phyloP scores from a whole-genome alignment of 2,329 filamentous ascomycete species.

The Aspergillus sp. region DNA sequence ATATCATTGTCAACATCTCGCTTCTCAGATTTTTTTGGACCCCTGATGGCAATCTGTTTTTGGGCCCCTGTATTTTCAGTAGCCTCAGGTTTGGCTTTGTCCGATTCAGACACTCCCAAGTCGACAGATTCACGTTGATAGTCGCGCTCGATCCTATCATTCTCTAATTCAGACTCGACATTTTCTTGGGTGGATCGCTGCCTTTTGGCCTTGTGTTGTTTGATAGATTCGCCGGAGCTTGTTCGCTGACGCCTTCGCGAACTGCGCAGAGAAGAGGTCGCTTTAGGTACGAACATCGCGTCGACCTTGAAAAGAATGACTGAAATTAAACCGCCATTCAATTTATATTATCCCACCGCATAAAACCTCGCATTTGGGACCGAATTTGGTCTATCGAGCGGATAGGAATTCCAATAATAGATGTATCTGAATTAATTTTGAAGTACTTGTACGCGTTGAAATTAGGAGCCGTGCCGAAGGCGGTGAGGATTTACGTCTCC shows the following conservation, averaged over 20 bases:
- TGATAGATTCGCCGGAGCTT: slow-evolving; percentile 40
- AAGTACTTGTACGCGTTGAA: too few species aligned
- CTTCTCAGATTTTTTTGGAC: slow-evolving; percentile 31
- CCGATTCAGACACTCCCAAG: neutral
- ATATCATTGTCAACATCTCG: slow-evolving; percentile 15
- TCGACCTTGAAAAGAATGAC: slow-evolving; percentile 51
- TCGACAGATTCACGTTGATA: neutral
- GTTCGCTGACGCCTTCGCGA: slow-evolving; percentile 35
- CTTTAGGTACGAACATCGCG: slow-evolving; percentile 36
- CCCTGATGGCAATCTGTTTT: slow-evolving; percentile 31
- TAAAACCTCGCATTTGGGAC: too few species aligned
- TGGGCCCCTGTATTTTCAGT: slow-evolving; percentile 15
- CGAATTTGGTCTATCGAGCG: too few species aligned
- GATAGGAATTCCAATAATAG: too few species aligned
- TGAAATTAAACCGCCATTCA: too few species aligned
- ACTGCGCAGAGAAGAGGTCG: slow-evolving; percentile 24
- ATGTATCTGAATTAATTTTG: too few species aligned
- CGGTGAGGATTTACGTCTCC: too few species aligned
- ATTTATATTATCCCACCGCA: too few species aligned
- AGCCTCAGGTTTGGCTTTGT: neutral
- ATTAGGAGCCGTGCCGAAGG: too few species aligned
- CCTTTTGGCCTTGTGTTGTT: slow-evolving; percentile 41
- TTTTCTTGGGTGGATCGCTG: slow-evolving; percentile 37
- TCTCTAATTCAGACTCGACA: slow-evolving; percentile 7
- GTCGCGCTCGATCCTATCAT: neutral